A percentile compares a stretch with the other conserved stretches of the same genome.
These are phyloP conservation scores for Ceratobasidium sp. DNA, from an alignment of 1,284 basidiomycete species.

Conservation along the genomic window DNA sequence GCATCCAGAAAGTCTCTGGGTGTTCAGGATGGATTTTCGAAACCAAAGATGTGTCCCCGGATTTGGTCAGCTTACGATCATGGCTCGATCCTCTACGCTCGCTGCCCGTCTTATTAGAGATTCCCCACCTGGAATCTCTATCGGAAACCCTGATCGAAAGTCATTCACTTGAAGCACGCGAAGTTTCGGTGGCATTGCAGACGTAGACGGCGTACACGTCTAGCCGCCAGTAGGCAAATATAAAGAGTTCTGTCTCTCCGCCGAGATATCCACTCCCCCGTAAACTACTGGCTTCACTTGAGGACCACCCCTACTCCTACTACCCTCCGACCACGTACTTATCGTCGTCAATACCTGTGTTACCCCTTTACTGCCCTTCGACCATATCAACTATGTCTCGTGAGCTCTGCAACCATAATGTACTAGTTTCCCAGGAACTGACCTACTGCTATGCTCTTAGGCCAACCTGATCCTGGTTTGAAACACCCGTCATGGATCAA, in stretches of 20 bases:
- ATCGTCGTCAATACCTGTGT: background rate
- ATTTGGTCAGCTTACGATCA: constrained; percentile 34
- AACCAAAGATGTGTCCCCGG: constrained; percentile 35
- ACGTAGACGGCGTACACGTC: constrained; percentile 26
- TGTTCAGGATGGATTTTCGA: constrained; percentile 30
- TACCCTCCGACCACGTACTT: too few species aligned
- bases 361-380: background rate
- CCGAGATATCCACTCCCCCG: constrained; percentile 33
- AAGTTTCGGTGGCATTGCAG: constrained; percentile 12
- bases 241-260: constrained; percentile 36
- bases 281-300: constrained; percentile 1
- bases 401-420: constrained; percentile 9
- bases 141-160: constrained; percentile 40
- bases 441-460: constrained; percentile 8
- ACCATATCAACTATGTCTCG: constrained; percentile 30
- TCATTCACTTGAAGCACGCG: constrained; percentile 36
- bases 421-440: background rate
- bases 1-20: constrained; percentile 23
- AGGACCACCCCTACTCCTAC: background rate
- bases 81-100: constrained; percentile 21
- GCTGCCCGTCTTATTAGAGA: constrained; percentile 36
- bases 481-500: constrained; percentile 12
- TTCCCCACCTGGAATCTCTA: constrained; percentile 28
- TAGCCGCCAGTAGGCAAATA: constrained; percentile 5
- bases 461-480: constrained; percentile 42